These are phyloP conservation scores for Pythium utonaiense DNA, from an alignment of 352 stramenopile genomes.

Conservation along the genomic window DNA sequence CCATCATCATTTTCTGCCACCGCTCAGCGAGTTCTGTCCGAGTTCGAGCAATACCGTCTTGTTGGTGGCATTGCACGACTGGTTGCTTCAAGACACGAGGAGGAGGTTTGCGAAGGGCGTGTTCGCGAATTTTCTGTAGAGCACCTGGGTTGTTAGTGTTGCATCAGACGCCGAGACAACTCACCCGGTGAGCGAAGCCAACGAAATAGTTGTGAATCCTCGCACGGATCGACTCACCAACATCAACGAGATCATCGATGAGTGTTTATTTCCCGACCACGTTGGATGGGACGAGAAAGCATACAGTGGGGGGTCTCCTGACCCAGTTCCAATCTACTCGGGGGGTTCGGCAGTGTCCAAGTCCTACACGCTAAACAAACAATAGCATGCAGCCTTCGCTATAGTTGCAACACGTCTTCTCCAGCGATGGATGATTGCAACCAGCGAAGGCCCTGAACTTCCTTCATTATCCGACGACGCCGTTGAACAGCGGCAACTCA, in stretches of 20 bases:
- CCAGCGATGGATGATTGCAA: background rate
- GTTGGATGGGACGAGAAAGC: background rate
- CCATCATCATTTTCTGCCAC: background rate
- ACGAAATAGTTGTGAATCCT: background rate
- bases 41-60: background rate
- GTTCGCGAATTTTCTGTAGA: too few species aligned
- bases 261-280: background rate
- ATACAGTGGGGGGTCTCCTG: background rate
- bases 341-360: background rate
- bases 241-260: conserved; percentile 1
- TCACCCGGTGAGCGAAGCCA: too few species aligned
- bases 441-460: background rate
- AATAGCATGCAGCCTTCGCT: background rate
- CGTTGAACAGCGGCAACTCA: background rate
- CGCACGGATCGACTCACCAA: background rate
- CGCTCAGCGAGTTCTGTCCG: background rate
- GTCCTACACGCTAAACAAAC: background rate
- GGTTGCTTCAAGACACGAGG: too few species aligned
- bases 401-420: background rate
- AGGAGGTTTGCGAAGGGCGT: too few species aligned
- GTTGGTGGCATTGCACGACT: background rate
- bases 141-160: too few species aligned
- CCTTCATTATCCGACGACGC: background rate
- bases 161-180: too few species aligned
- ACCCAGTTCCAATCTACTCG: background rate